Conservation (phyloP, 2,329 filamentous ascomycete species). For the Neonectria hederae region DNA sequence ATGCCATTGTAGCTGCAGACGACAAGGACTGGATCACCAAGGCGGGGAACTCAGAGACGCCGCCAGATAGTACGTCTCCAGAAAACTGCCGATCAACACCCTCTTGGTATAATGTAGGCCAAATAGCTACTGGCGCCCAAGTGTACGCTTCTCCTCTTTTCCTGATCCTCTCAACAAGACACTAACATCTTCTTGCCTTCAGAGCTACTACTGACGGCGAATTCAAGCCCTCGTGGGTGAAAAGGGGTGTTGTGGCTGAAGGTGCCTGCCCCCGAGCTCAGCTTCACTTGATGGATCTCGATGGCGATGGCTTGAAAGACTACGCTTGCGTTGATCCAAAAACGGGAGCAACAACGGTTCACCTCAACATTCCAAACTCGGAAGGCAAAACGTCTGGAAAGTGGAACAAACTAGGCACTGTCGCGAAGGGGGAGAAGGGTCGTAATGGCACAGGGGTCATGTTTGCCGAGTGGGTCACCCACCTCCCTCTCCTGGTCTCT, state of each 20-base stretch:
- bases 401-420: not conserved
- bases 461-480: slow-evolving; percentile 2
- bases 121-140: slow-evolving; percentile 4
- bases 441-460: not conserved
- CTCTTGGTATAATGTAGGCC: slow-evolving; percentile 2
- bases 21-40: slow-evolving; percentile 23
- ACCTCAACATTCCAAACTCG: not conserved
- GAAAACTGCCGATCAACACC: no score
- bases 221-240: not conserved
- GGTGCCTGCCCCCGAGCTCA: not conserved
- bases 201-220: not conserved
- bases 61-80: no score
- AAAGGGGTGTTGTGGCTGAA: not conserved
- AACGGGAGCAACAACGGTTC: not conserved
- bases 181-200: not conserved
- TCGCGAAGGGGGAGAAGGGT: not conserved
- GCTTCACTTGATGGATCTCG: slow-evolving; percentile 4
- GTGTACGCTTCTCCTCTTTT: not conserved
- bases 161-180: not conserved
- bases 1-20: slow-evolving; percentile 40
- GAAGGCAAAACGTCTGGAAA: slow-evolving; percentile 24
- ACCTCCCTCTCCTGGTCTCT: not conserved
- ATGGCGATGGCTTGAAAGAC: slow-evolving; percentile 14
- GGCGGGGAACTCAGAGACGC: slow-evolving; percentile 7
- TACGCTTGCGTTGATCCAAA: slow-evolving; percentile 12